Conservation (phyloP, 2,329 filamentous ascomycete species). For the Coniella lustricola region DNA sequence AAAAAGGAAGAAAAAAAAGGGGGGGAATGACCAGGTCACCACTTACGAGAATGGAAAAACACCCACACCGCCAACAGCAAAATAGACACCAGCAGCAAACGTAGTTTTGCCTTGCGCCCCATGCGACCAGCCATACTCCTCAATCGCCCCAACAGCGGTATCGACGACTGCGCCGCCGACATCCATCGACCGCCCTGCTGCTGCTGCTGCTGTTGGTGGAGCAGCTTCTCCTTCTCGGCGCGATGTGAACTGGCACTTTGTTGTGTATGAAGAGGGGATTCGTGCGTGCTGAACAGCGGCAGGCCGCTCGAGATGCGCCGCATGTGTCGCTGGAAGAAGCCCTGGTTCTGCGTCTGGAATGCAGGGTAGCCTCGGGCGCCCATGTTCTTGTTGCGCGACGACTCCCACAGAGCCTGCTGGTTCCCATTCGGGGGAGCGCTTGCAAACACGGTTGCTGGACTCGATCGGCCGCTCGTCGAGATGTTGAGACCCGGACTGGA, state of each 20-base stretch:
- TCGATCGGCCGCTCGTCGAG: slow-evolving; percentile 60
- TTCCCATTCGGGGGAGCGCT: slow-evolving; percentile 44
- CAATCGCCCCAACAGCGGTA: slow-evolving; percentile 41
- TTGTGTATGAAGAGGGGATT: too few relatives aligned
- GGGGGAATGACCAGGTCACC: background rate
- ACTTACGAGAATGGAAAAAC: slow-evolving; percentile 70
- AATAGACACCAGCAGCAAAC: slow-evolving; percentile 51
- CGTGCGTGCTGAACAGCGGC: slow-evolving; percentile 57
- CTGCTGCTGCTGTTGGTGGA: too few relatives aligned
- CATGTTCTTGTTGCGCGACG: slow-evolving; percentile 63
- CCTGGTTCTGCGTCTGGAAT: slow-evolving; percentile 73
- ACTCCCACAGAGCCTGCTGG: slow-evolving; percentile 61
- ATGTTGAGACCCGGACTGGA: slow-evolving; percentile 72
- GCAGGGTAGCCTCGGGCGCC: slow-evolving; percentile 64
- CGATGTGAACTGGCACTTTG: slow-evolving; percentile 39
- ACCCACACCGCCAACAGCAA: slow-evolving; percentile 56
- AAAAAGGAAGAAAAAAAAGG: background rate
- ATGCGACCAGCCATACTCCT: slow-evolving; percentile 41
- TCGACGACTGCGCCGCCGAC: slow-evolving; percentile 33
- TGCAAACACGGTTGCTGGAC: slow-evolving; percentile 48
- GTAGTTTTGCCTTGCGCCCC: slow-evolving; percentile 59
- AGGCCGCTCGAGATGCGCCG: slow-evolving; percentile 72
- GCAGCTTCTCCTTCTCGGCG: slow-evolving; percentile 74
- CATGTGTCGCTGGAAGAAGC: slow-evolving; percentile 82
- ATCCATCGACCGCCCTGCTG: slow-evolving; percentile 48